These are phyloP conservation scores for Fusarium verticillioides DNA, from an alignment of 2,329 filamentous ascomycete genomes.

Conservation along the genomic window DNA sequence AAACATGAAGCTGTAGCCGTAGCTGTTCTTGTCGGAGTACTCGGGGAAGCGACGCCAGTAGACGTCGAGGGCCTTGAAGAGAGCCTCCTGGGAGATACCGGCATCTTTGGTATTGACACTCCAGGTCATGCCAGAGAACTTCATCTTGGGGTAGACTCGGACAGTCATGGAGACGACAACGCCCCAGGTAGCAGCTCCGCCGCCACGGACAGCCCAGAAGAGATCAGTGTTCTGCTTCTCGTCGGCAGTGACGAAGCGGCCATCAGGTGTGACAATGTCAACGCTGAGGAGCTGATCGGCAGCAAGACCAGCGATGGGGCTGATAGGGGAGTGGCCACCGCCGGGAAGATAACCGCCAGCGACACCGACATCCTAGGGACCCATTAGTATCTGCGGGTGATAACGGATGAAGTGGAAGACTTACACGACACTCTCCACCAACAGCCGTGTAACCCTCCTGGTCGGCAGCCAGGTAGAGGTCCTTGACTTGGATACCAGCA, in stretches of 20 bases:
- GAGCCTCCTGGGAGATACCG: constrained; percentile 35
- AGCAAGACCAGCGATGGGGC: constrained; percentile 63
- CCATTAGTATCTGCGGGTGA: not conserved
- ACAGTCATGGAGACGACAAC: constrained; percentile 55
- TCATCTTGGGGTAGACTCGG: constrained; percentile 49
- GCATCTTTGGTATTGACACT: constrained; percentile 44
- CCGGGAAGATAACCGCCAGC: constrained; percentile 70
- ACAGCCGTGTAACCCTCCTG: constrained; percentile 60
- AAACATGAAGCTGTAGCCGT: constrained; percentile 43
- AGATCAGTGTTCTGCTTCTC: constrained; percentile 61
- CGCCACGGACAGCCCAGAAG: constrained; percentile 70
- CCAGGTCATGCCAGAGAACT: constrained; percentile 46
- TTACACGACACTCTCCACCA: constrained; percentile 61
- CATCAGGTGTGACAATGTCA: constrained; percentile 63
- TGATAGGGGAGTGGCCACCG: constrained; percentile 66
- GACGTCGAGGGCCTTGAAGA: constrained; percentile 45
- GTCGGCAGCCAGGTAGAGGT: constrained; percentile 59
- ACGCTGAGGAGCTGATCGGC: constrained; percentile 68
- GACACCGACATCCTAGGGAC: constrained; percentile 60
- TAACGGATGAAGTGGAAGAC: rapidly evolving
- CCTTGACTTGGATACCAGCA: constrained; percentile 62
- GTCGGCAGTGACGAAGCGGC: constrained; percentile 57
- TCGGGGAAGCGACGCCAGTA: constrained; percentile 44
- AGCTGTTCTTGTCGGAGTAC: constrained; percentile 41
- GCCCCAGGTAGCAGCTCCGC: constrained; percentile 62